These are phyloP conservation scores for Paracamarosporium sp. DNA, from an alignment of 2,329 filamentous ascomycete species.

Conservation along the genomic window DNA sequence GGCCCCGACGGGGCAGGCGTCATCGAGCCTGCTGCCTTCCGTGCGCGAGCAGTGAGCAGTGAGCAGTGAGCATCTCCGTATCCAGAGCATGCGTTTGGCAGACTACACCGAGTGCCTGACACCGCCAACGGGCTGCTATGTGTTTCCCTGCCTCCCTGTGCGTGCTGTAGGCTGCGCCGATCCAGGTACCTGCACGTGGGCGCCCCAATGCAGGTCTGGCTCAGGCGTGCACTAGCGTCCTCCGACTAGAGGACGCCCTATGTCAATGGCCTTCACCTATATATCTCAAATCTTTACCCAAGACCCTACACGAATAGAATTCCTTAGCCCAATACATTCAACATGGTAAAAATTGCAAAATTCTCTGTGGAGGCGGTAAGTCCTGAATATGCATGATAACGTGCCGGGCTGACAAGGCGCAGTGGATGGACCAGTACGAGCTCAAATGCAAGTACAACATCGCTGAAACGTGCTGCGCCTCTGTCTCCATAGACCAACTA, in stretches of 20 bases:
- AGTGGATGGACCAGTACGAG: slow-evolving; percentile 66
- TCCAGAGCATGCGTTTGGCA: no score
- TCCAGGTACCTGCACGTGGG: not conserved
- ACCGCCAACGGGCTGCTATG: no score
- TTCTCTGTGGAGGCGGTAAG: slow-evolving; percentile 76
- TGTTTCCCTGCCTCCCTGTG: no score
- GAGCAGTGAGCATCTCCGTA: not conserved
- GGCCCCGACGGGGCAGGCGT: not conserved
- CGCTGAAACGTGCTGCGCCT: slow-evolving; percentile 79
- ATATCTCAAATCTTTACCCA: not conserved
- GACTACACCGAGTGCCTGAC: no score
- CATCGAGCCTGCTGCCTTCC: not conserved
- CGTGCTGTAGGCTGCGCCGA: not conserved
- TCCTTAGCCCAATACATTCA: not conserved
- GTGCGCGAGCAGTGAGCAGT: not conserved
- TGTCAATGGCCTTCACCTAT: slow-evolving; percentile 19
- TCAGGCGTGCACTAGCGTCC: not conserved
- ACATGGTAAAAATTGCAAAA: slow-evolving; percentile 64
- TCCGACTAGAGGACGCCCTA: slow-evolving; percentile 21
- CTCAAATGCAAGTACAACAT: slow-evolving; percentile 68
- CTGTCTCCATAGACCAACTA: slow-evolving; percentile 74
- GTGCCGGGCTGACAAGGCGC: not conserved
- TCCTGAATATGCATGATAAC: slow-evolving; percentile 10
- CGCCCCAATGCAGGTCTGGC: not conserved
- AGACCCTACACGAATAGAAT: not conserved